Percentiles rank a stretch among this genome's conserved stretches.
These are phyloP conservation scores for Populus deltoides DNA, from an alignment of 345 rosid species.

Conservation along the genomic window DNA sequence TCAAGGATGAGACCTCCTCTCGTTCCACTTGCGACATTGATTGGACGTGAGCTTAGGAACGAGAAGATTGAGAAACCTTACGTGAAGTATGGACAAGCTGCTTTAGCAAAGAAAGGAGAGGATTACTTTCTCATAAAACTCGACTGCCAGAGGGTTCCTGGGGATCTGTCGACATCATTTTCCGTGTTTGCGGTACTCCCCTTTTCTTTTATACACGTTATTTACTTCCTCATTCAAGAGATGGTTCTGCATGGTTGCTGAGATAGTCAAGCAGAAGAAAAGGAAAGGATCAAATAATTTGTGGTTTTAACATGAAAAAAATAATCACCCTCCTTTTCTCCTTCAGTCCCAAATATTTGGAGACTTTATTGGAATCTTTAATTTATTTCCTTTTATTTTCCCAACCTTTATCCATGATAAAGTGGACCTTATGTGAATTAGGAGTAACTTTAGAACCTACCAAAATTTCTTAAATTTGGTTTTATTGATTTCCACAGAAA, in stretches of 20 bases:
- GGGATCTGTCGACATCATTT: conserved; percentile 70
- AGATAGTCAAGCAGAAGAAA: neutral
- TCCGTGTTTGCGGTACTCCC: conserved; percentile 91
- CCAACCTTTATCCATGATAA: neutral
- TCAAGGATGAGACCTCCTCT: conserved; percentile 65
- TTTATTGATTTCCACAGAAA: neutral
- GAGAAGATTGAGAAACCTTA: conserved; percentile 84
- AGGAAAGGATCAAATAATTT: neutral
- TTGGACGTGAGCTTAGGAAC: conserved; percentile 87
- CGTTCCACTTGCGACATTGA: conserved; percentile 86
- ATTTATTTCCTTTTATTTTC: neutral
- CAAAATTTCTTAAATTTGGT: conserved; percentile 13
- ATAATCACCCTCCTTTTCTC: neutral
- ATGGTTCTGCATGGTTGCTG: neutral
- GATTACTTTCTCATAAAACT: conserved; percentile 83
- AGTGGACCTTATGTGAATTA: neutral
- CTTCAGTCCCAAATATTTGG: neutral
- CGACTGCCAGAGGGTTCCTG: conserved; percentile 76
- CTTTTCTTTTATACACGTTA: neutral
- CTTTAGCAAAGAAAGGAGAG: conserved; percentile 95
- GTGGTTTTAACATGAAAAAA: neutral
- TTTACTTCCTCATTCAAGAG: neutral
- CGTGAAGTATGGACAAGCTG: conserved; percentile 93
- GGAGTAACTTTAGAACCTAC: neutral
- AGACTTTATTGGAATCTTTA: neutral